phyloP scores from a whole-genome alignment of 2,329 filamentous ascomycete genomes.

The Alternaria arborescens region DNA sequence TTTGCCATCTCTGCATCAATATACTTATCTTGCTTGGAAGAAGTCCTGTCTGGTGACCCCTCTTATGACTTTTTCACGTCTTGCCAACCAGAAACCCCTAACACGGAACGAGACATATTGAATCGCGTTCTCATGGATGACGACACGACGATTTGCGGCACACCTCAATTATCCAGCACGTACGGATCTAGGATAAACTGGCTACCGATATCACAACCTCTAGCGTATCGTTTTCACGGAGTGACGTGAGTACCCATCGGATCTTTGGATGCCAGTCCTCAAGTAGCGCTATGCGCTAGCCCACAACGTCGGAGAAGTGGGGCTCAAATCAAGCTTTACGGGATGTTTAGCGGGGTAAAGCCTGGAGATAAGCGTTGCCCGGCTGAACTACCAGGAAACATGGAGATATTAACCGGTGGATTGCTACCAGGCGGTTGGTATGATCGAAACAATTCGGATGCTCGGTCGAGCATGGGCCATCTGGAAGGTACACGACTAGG shows the following conservation, averaged over 20 bases:
- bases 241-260: neutral
- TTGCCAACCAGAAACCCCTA: neutral
- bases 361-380: constrained; percentile 1
- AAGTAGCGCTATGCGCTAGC: neutral
- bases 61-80: neutral
- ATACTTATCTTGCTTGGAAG: neutral
- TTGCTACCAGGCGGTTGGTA: neutral
- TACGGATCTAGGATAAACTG: constrained; percentile 2
- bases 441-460: neutral
- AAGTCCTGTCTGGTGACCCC: neutral
- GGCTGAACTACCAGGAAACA: neutral
- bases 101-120: neutral
- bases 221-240: neutral
- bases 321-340: constrained; percentile 1
- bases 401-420: constrained; percentile 2
- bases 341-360: neutral
- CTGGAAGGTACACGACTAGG: too few species aligned
- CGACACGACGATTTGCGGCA: neutral
- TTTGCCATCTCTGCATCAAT: neutral
- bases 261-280: neutral
- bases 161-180: neutral
- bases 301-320: neutral
- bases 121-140: neutral
- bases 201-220: neutral
- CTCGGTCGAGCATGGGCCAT: too few species aligned